Percentiles rank a stretch among this genome's conserved stretches.
Evolutionary conservation across 257 asterid species (phyloP).

Genomic region (Eustoma russellianum): DNA sequence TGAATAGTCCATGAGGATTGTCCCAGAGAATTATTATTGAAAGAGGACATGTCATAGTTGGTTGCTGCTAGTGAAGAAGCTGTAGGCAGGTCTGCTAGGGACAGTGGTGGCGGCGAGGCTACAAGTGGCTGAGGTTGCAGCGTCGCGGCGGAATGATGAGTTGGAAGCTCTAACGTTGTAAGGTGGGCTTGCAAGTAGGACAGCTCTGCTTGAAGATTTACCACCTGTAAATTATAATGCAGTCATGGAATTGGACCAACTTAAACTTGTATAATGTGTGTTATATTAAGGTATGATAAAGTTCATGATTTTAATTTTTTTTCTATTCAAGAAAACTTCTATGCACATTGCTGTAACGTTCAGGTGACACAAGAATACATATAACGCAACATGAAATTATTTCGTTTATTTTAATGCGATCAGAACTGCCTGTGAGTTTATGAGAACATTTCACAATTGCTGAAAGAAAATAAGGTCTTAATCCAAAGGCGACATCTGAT

Average conservation of each 20-base stretch:
- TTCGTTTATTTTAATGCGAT: too few species aligned
- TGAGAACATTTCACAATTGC: too few species aligned
- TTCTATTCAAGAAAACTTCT: too few species aligned
- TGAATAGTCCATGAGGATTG: slow-evolving; percentile 45
- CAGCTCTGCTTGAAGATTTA: slow-evolving; percentile 68
- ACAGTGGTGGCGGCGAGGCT: slow-evolving; percentile 30
- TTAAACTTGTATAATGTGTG: slow-evolving; percentile 1
- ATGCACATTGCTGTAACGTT: too few species aligned
- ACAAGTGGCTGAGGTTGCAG: slow-evolving; percentile 21
- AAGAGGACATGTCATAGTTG: slow-evolving; percentile 52
- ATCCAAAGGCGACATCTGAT: too few species aligned
- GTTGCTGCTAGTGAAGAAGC: slow-evolving; percentile 28
- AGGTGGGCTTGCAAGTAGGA: slow-evolving; percentile 73
- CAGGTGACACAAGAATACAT: too few species aligned
- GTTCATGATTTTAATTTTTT: too few species aligned
- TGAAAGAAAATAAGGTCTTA: too few species aligned
- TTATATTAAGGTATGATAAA: too few species aligned
- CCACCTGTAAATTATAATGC: slow-evolving; percentile 37
- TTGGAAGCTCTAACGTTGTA: slow-evolving; percentile 63
- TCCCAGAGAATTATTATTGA: slow-evolving; percentile 47
- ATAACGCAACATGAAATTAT: too few species aligned
- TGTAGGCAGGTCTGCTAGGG: slow-evolving; percentile 50
- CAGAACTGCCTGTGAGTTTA: too few species aligned
- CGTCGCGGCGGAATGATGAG: slow-evolving; percentile 37
- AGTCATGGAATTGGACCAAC: too few species aligned